Base-by-base conservation (phyloP, 2,329 filamentous ascomycete genomes). In the Ilyonectria sp. region DNA sequence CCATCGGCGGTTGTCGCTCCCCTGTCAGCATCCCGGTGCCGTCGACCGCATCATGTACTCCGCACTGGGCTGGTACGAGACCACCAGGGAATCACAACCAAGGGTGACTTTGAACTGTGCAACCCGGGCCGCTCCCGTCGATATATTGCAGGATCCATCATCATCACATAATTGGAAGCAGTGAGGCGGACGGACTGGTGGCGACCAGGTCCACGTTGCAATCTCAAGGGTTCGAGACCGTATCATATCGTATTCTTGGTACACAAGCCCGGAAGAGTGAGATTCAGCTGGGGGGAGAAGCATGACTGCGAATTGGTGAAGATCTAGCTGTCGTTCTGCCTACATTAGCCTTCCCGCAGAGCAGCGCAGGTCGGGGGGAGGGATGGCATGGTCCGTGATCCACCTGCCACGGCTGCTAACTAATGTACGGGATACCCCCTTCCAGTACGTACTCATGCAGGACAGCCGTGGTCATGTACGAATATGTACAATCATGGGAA, bases 261-360 rank as follows among this genome's bases (percentile, higher is more conserved):
- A 53, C 44, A 35, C 40, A 31, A 53, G 53, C 54, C 53, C 35
- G 26, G 26, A 37, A 47, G 23, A 49, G 46, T 33, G 46, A 43
- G 17, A 29, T 59, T n/a, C 33, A 57, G 47, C 49, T 47, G 37
- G 44, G 52, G 47, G 49, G 46, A 43, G 35, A 62, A 15, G 43
- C 52, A n/a, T 35, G 31, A 50, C 61, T 49, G 60, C 19, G 53
- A 63, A 62, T 63, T 64, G 59, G 69, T 68, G 71, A 73, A 63
- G 69, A 73, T 73, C 71, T 74, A 68, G 60, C 67, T 68, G 62
- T 69, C 60, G 63, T 67, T 65, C 69, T 70, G 65, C 73, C 68
- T 77, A 77, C 75, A 75, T 78, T 77, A 78, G 76, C 50, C 76
- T 77, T 78, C 76, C 76, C 76, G 76, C 69, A 68, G 70, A 72